Percentiles rank a stretch among this genome's conserved stretches.
These are phyloP conservation scores for Mycena venus DNA, from an alignment of 768 basidiomycete genomes.

Conservation along the genomic window DNA sequence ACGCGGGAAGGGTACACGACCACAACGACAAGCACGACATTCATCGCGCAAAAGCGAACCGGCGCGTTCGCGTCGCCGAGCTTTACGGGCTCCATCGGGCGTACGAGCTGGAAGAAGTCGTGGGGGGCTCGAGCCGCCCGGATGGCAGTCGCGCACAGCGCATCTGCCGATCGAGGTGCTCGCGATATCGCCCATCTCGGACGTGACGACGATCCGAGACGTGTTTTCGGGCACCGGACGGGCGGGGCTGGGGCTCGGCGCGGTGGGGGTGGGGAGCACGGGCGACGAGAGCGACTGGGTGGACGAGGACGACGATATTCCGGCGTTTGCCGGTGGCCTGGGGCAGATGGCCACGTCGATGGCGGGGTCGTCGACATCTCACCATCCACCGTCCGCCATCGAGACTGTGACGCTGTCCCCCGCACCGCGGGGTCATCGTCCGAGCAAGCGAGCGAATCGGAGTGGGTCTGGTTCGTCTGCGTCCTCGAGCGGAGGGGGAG, in stretches of 20 bases:
- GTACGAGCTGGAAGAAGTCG: conserved; percentile 89
- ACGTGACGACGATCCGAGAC: conserved; percentile 72
- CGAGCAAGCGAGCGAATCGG: conserved; percentile 51
- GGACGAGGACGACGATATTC: conserved; percentile 86
- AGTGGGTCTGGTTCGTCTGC: conserved; percentile 36
- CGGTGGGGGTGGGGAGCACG: conserved; percentile 48
- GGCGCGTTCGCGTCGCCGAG: conserved; percentile 71
- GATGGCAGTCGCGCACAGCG: conserved; percentile 79
- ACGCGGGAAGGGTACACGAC: conserved; percentile 41
- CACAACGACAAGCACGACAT: conserved; percentile 62
- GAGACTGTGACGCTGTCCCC: conserved; percentile 66
- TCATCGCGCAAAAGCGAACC: conserved; percentile 86
- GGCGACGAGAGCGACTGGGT: conserved; percentile 92
- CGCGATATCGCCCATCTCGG: conserved; percentile 70
- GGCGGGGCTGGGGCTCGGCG: conserved; percentile 45
- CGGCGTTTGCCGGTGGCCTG: conserved; percentile 81
- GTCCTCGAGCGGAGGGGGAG: conserved; percentile 38
- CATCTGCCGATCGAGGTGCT: conserved; percentile 84
- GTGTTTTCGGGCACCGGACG: conserved; percentile 80
- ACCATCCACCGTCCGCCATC: conserved; percentile 21
- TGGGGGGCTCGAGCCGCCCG: conserved; percentile 92
- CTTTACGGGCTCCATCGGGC: conserved; percentile 62
- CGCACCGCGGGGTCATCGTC: conserved; percentile 62
- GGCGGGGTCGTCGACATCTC: conserved; percentile 22
- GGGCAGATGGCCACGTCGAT: conserved; percentile 67